Evolutionary conservation across 257 asterid genomes (phyloP).

Genomic region (Fraxinus anomala): DNA sequence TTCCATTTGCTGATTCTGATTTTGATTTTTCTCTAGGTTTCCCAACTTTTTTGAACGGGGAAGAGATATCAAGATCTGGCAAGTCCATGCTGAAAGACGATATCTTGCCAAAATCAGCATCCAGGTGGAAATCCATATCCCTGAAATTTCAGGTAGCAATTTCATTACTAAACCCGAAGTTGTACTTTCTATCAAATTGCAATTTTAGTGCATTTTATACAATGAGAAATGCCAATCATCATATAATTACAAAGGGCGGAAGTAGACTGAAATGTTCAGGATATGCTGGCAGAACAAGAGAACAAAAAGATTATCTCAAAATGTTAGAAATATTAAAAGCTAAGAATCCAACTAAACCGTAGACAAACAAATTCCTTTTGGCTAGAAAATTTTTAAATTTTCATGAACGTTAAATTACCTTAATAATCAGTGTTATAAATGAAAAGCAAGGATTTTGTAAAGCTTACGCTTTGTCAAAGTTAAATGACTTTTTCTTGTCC

Average conservation of each 20-base stretch:
- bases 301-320: conserved; percentile 2
- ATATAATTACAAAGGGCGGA: conserved; percentile 17
- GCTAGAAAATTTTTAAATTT: conserved; percentile 4
- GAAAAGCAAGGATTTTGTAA: conserved; percentile 28
- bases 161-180: conserved; percentile 17
- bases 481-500: conserved; percentile 71
- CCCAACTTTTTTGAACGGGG: conserved; percentile 57
- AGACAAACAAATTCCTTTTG: conserved; percentile 16
- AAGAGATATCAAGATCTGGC: conserved; percentile 74
- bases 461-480: conserved; percentile 63
- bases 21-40: conserved; percentile 54
- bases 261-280: conserved; percentile 10
- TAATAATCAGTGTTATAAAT: conserved; percentile 19
- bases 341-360: conserved; percentile 19
- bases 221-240: neutral
- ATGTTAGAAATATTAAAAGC: conserved; percentile 13
- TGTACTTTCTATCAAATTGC: conserved; percentile 19
- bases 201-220: conserved; percentile 13
- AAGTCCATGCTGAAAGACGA: conserved; percentile 80
- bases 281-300: conserved; percentile 14
- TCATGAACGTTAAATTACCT: conserved; percentile 21
- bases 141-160: conserved; percentile 48
- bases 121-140: conserved; percentile 85
- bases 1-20: conserved; percentile 49
- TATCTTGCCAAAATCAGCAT: conserved; percentile 77